A percentile compares a stretch with the other conserved stretches of the same genome.
phyloP scores from a whole-genome alignment of 2,329 filamentous ascomycete genomes.

The Cryphonectria carpinicola region DNA sequence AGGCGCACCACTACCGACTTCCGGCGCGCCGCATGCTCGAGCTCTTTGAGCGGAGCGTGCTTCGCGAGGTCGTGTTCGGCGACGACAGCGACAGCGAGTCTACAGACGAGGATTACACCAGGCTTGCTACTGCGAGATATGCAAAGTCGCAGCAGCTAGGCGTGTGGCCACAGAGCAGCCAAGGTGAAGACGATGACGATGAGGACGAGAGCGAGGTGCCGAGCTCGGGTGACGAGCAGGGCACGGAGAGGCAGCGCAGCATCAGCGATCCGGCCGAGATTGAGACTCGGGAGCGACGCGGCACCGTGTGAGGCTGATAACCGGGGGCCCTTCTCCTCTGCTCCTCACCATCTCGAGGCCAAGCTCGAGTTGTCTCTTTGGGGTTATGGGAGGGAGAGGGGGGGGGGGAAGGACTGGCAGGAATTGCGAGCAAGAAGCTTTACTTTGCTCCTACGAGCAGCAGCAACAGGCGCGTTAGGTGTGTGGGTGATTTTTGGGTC shows the following conservation, averaged over 20 bases:
- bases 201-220: constrained; percentile 56
- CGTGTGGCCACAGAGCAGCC: constrained; percentile 19
- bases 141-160: constrained; percentile 23
- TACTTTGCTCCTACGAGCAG: background rate
- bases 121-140: background rate
- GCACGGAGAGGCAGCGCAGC: constrained; percentile 62
- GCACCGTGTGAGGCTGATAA: constrained; percentile 9
- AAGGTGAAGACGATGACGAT: constrained; percentile 19
- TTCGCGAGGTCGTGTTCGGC: constrained; percentile 82
- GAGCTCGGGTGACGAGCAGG: constrained; percentile 54
- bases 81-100: constrained; percentile 57
- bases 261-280: constrained; percentile 46
- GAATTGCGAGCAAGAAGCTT: background rate
- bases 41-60: constrained; percentile 87
- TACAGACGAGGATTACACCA: constrained; percentile 33
- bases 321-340: background rate
- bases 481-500: constrained; percentile 4
- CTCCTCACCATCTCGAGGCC: background rate
- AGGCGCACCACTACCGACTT: constrained; percentile 87
- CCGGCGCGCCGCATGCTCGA: constrained; percentile 88
- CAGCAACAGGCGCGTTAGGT: background rate
- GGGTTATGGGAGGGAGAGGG: too few species aligned
- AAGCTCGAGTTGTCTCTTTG: background rate
- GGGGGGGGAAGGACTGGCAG: background rate
- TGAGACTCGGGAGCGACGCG: constrained; percentile 29